A percentile compares a stretch with the other conserved stretches of the same genome.
phyloP scores from a whole-genome alignment of 2,329 filamentous ascomycete species.

The Aspergillus pseudoterreus region DNA sequence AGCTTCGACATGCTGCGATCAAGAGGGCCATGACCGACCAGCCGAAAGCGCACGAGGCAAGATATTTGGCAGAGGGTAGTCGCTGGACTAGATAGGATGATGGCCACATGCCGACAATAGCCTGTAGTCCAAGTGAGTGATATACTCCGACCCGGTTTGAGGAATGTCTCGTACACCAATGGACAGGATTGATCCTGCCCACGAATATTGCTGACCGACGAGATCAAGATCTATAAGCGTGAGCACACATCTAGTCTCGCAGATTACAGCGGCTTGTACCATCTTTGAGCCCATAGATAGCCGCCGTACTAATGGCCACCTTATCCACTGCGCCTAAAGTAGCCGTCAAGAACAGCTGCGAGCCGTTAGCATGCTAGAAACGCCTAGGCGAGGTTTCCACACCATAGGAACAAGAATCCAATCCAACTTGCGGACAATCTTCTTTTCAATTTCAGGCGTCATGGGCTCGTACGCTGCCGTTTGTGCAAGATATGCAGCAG shows the following conservation, averaged over 20 bases:
- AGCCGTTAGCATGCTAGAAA: neutral
- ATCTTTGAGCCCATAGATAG: constrained; percentile 49
- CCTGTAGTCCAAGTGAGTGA: constrained; percentile 22
- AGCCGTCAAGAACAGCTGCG: constrained; percentile 23
- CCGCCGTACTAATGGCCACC: constrained; percentile 36
- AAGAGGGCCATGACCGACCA: constrained; percentile 49
- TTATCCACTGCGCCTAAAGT: constrained; percentile 29
- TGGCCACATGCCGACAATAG: constrained; percentile 46
- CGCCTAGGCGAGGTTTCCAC: constrained; percentile 25
- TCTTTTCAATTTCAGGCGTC: constrained; percentile 21
- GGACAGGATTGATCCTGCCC: constrained; percentile 37
- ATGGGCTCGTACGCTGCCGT: constrained; percentile 16
- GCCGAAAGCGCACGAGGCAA: constrained; percentile 52
- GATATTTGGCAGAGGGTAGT: constrained; percentile 48
- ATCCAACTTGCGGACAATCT: constrained; percentile 53
- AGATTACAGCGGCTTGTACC: neutral
- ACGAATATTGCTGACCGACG: constrained; percentile 50
- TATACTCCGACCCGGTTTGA: constrained; percentile 8
- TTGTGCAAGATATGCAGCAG: constrained; percentile 23
- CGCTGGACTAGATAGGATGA: constrained; percentile 42
- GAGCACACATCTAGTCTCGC: neutral
- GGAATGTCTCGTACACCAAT: constrained; percentile 15
- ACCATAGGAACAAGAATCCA: constrained; percentile 54
- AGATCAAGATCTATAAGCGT: constrained; percentile 44
- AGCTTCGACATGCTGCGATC: constrained; percentile 46